phyloP scores from a whole-genome alignment of 495 filamentous ascomycete species.

The Entonaema liquescens region DNA sequence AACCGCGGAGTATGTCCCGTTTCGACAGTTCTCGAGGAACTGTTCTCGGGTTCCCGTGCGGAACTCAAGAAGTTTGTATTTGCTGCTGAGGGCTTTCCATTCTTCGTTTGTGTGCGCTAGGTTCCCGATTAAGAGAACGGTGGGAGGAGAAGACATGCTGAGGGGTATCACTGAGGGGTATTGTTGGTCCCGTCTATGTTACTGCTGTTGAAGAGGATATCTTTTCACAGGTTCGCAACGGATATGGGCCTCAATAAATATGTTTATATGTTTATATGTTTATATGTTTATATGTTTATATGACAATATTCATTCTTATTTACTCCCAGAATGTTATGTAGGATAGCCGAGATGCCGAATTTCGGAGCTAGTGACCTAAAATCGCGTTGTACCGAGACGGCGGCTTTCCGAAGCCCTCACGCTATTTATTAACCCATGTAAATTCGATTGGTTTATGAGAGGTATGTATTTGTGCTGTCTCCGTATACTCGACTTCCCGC shows the following conservation, averaged over 20 bases:
- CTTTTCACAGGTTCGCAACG: too few species aligned
- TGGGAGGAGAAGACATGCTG: conserved; percentile 31
- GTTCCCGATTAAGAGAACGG: conserved; percentile 65
- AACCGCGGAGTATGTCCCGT: conserved; percentile 73
- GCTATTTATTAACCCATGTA: background rate
- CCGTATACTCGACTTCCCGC: too few species aligned
- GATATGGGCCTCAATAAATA: too few species aligned
- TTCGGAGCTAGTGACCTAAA: background rate
- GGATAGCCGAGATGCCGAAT: background rate
- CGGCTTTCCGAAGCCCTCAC: background rate
- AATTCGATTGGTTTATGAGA: background rate
- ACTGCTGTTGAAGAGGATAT: too few species aligned
- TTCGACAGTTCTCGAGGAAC: conserved; percentile 77
- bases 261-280: too few species aligned
- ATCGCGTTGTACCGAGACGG: background rate
- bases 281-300: too few species aligned
- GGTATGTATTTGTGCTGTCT: background rate
- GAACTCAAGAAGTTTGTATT: conserved; percentile 62
- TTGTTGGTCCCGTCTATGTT: too few species aligned
- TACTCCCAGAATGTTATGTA: too few species aligned
- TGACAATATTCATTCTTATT: too few species aligned
- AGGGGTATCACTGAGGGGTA: too few species aligned
- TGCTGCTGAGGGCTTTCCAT: conserved; percentile 60
- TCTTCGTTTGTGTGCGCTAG: conserved; percentile 64
- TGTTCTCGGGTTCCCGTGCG: conserved; percentile 58